phyloP scores from a whole-genome alignment of 106 monocot species.

The Acorus gramineus region DNA sequence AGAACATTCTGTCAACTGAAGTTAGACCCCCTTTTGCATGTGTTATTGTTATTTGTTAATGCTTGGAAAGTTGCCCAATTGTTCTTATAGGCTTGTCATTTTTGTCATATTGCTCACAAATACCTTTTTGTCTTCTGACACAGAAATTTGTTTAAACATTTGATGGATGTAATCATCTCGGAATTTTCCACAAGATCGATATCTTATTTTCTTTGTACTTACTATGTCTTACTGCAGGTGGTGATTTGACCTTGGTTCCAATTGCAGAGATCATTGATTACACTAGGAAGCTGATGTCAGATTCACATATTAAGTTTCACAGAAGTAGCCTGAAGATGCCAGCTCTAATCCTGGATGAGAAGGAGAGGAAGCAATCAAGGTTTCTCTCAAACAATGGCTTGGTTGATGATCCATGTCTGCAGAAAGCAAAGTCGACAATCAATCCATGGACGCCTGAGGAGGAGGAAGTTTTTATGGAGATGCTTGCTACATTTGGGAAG shows the following conservation, averaged over 20 bases:
- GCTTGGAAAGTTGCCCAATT: too few relatives aligned
- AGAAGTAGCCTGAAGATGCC: conserved; percentile 76
- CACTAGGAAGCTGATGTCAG: conserved; percentile 44
- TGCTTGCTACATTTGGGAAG: conserved; percentile 67
- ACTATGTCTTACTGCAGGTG: conserved; percentile 32
- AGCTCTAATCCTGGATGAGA: conserved; percentile 51
- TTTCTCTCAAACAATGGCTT: conserved; percentile 62
- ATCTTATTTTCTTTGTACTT: not conserved
- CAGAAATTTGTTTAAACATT: too few relatives aligned
- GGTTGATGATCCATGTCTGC: conserved; percentile 59
- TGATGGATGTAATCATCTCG: too few relatives aligned
- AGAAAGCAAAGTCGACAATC: conserved; percentile 54
- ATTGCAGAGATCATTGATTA: conserved; percentile 49
- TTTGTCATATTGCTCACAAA: too few relatives aligned
- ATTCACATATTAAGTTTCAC: conserved; percentile 32
- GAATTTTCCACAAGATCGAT: too few relatives aligned
- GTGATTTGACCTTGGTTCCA: conserved; percentile 42
- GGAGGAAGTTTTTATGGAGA: conserved; percentile 69
- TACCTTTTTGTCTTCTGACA: too few relatives aligned
- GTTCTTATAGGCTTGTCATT: too few relatives aligned
- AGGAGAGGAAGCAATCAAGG: conserved; percentile 33
- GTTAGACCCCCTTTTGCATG: too few relatives aligned
- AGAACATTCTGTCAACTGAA: too few relatives aligned
- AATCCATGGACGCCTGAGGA: conserved; percentile 86
- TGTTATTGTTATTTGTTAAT: too few relatives aligned